Base-by-base conservation (phyloP, 139 green algal species). In the Chlamydomonas schloesseri region DNA sequence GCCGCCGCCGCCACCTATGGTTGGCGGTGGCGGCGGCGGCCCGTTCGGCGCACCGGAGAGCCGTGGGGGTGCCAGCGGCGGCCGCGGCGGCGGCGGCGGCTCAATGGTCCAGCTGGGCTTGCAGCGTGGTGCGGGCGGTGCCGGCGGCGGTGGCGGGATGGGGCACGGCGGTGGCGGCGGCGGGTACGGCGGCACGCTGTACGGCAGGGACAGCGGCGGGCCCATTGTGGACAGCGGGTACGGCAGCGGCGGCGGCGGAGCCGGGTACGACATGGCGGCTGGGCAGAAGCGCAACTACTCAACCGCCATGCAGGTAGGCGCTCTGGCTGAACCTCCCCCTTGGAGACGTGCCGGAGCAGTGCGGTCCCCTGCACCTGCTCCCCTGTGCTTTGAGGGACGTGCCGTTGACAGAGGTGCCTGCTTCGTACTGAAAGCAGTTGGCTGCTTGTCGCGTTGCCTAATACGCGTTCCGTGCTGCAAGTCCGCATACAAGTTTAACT, bases 251-350 rank as follows among this genome's bases (percentile, higher is more conserved):
- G 26, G 42, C 67, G 21, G 17, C 3, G 29, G 37, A 26, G 3
- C 73, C 57, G 42, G 42, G 70, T 79, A 73, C 69, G 81, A 80
- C 34, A 80, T 72, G 81, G 81, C 33, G 70, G 55, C 81, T 10
- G 81, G 81, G 34, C 69, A 80, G 53, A 87, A 87, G 57, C 81
- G 81, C 13, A 87, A 87, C 53, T 87, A 87, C 70, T 76, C 69
- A 6, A 80, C 81, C 11, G 81, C 81, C 10, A 87, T 87, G 81
- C 81, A 87, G 79, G 77, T 84, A 65, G 17, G 24, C 15, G 4
- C 17, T n/a, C n/a, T n/a, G n/a, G n/a, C n/a, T n/a, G n/a, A n/a
- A n/a, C n/a, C n/a, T n/a, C n/a, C n/a, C n/a, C 3, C 60, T 8
- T n/a, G 24, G 2, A 67, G 10, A 11, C 15, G 8, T 37, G 29